Evolutionary conservation across 1,284 basidiomycete species (phyloP).

Genomic region (Trametes sp.): DNA sequence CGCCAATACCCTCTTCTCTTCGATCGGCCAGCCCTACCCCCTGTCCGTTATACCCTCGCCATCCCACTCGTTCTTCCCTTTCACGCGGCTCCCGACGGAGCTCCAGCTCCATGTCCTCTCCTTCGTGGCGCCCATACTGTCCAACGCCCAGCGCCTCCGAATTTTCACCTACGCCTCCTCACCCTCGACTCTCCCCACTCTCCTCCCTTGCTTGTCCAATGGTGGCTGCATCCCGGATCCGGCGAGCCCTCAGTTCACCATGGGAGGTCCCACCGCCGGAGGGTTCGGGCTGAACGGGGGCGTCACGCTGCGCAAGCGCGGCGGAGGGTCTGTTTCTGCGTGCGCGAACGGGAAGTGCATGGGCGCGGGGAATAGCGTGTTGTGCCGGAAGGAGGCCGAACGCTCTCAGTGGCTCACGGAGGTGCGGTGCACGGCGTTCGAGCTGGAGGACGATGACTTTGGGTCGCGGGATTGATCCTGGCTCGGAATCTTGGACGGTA

Average conservation of each 20-base stretch:
- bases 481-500: background rate
- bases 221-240: conserved; percentile 46
- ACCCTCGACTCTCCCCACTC: conserved; percentile 59
- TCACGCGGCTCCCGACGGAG: conserved; percentile 61
- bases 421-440: conserved; percentile 58
- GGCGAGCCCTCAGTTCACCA: conserved; percentile 38
- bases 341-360: conserved; percentile 47
- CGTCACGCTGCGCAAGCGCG: conserved; percentile 28
- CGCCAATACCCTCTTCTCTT: conserved; percentile 25
- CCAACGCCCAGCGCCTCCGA: conserved; percentile 59
- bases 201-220: conserved; percentile 45
- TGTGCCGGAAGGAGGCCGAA: conserved; percentile 52
- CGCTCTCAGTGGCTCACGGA: conserved; percentile 52
- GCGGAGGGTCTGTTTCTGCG: conserved; percentile 18
- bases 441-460: conserved; percentile 40
- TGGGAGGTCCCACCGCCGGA: conserved; percentile 17
- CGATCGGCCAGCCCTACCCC: conserved; percentile 24
- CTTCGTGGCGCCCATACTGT: conserved; percentile 64
- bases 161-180: conserved; percentile 64
- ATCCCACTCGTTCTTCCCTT: conserved; percentile 42
- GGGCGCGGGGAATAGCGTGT: conserved; percentile 45
- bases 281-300: conserved; percentile 27
- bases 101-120: conserved; percentile 66
- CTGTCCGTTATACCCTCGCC: background rate
- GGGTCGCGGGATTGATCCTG: background rate